phyloP scores from a whole-genome alignment of 169 alveolate species.

The Blepharisma undulans region DNA sequence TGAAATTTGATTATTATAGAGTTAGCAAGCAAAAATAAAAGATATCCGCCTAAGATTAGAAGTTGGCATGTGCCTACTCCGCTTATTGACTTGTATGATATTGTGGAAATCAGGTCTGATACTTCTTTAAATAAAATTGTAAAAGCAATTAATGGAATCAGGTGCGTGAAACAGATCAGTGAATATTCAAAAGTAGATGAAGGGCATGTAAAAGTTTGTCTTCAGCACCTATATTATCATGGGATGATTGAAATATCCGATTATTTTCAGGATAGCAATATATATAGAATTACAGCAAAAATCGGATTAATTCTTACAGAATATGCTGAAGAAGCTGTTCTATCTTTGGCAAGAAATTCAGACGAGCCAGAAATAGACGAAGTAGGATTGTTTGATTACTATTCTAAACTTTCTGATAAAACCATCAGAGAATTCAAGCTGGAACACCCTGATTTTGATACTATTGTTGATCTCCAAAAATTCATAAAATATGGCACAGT shows the following conservation, averaged over 20 bases:
- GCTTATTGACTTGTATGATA: not conserved
- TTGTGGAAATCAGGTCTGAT: not conserved
- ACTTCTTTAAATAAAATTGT: not conserved
- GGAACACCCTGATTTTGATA: conserved; percentile 3
- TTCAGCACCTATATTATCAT: conserved; percentile 22
- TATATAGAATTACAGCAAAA: conserved; percentile 21
- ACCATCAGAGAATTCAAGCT: not conserved
- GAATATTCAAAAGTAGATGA: not conserved
- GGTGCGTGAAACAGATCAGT: conserved; percentile 10
- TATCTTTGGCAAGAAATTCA: not conserved
- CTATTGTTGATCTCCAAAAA: not conserved
- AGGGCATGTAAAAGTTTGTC: not conserved
- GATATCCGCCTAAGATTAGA: not conserved
- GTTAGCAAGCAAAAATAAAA: not conserved
- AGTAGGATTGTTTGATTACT: not conserved
- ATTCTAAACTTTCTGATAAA: not conserved
- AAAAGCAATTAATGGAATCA: not conserved
- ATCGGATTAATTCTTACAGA: not conserved
- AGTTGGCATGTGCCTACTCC: conserved; percentile 29
- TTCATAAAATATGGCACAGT: conserved; percentile 2
- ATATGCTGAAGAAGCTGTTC: not conserved
- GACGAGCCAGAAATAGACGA: not conserved
- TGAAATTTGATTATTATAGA: not conserved
- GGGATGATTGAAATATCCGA: conserved; percentile 8
- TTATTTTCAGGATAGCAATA: conserved; percentile 3